Conservation (phyloP, 2,329 filamentous ascomycete genomes). For the Sporothrix schenckii region DNA sequence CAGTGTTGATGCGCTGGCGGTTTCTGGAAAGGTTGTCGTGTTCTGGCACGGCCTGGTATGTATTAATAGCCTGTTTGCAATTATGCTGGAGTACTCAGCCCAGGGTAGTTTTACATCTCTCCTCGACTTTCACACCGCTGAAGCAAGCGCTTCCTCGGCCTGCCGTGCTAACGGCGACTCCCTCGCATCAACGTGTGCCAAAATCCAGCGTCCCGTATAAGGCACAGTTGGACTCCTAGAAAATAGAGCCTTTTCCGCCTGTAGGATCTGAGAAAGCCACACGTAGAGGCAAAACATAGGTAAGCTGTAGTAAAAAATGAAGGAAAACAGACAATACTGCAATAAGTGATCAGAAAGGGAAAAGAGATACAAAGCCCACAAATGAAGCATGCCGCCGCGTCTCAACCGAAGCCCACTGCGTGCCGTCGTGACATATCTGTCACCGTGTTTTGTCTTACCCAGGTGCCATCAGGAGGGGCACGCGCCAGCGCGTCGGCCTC, state of each 20-base stretch:
- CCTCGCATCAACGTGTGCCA: constrained; percentile 9
- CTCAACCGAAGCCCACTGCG: constrained; percentile 2
- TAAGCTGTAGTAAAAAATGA: neutral
- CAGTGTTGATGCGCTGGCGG: constrained; percentile 19
- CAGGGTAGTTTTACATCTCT: neutral
- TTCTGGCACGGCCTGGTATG: neutral
- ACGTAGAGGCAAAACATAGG: neutral
- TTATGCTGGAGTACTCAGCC: neutral
- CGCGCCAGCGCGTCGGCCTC: constrained; percentile 2
- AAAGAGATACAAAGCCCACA: neutral
- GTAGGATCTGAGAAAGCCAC: constrained; percentile 8
- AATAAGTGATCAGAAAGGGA: neutral
- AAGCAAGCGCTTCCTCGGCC: constrained; percentile 4
- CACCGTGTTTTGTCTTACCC: constrained; percentile 24
- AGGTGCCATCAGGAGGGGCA: neutral
- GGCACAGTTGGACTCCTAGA: neutral
- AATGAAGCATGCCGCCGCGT: constrained; percentile 26
- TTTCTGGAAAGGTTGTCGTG: constrained; percentile 11
- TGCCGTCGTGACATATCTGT: constrained; percentile 23
- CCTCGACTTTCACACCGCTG: neutral
- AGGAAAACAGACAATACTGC: neutral
- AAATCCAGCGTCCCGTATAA: constrained; percentile 5
- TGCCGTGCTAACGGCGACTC: neutral
- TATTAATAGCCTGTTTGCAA: neutral
- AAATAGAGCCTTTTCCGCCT: constrained; percentile 16